Evolutionary conservation across 306 rosid genomes (phyloP).

Genomic region (Cucurbita ficifolia): DNA sequence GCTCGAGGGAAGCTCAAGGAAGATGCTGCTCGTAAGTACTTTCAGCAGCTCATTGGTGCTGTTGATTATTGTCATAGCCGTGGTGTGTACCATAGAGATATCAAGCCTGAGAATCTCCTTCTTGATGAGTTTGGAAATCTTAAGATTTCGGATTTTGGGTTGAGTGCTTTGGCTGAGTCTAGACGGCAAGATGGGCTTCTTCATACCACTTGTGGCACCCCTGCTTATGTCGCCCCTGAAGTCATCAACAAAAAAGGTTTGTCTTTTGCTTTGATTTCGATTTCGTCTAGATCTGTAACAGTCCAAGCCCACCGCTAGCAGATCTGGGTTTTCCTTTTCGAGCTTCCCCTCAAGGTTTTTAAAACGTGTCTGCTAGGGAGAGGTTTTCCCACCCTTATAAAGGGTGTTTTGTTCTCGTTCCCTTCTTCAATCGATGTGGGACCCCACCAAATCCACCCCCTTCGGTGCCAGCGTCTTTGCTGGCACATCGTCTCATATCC

Average conservation of each 20-base stretch:
- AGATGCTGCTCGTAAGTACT: conserved; percentile 30
- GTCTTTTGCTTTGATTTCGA: neutral
- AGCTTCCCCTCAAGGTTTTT: too few relatives aligned
- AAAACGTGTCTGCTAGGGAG: too few relatives aligned
- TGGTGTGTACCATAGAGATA: conserved; percentile 43
- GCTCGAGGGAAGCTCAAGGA: conserved; percentile 39
- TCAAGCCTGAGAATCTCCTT: conserved; percentile 44
- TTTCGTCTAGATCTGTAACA: too few relatives aligned
- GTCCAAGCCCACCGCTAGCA: too few relatives aligned
- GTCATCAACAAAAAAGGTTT: conserved; percentile 13
- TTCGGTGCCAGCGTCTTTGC: too few relatives aligned
- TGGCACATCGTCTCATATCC: too few relatives aligned
- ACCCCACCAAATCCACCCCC: too few relatives aligned
- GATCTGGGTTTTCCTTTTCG: too few relatives aligned
- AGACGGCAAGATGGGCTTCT: conserved; percentile 40
- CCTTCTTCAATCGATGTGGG: too few relatives aligned
- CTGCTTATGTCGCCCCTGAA: conserved; percentile 56
- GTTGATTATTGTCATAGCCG: conserved; percentile 41
- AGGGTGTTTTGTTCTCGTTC: too few relatives aligned
- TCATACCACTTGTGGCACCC: conserved; percentile 58
- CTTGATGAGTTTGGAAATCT: conserved; percentile 38
- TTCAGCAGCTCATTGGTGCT: conserved; percentile 45
- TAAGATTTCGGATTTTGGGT: conserved; percentile 52
- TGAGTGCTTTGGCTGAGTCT: conserved; percentile 42
- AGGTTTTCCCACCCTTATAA: too few relatives aligned